These are phyloP conservation scores for Didymella pinodella DNA, from an alignment of 2,329 filamentous ascomycete species.

Conservation along the genomic window DNA sequence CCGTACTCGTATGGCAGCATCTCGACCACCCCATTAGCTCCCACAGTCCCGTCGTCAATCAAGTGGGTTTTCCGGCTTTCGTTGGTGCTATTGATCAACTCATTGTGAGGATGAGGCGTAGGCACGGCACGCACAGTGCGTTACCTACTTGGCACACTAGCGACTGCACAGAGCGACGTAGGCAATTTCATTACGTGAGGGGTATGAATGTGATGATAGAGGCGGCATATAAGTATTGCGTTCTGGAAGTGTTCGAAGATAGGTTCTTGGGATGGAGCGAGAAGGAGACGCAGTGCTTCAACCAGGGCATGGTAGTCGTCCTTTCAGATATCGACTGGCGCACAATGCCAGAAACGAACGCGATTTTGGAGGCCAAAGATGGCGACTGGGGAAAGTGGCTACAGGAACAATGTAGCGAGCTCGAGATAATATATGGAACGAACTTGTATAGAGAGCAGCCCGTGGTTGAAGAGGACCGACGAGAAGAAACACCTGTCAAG, in stretches of 20 bases:
- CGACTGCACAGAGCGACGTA: not conserved
- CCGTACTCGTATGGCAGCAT: not conserved
- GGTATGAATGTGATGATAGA: constrained; percentile 1
- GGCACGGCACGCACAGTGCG: not conserved
- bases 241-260: constrained; percentile 14
- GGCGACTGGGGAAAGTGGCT: constrained; percentile 21
- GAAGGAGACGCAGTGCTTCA: constrained; percentile 26
- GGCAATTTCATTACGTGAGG: not conserved
- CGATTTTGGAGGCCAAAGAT: constrained; percentile 17
- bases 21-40: not conserved
- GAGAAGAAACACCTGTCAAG: not conserved
- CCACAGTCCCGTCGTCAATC: not conserved
- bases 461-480: not conserved
- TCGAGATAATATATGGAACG: not conserved
- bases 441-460: not conserved
- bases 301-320: constrained; percentile 19
- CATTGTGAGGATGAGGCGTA: not conserved
- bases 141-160: not conserved
- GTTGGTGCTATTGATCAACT: not conserved
- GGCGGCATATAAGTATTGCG: constrained; percentile 7
- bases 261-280: constrained; percentile 15
- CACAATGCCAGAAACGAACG: constrained; percentile 8
- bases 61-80: not conserved
- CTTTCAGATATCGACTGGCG: not conserved
- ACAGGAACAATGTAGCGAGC: not conserved